Evolutionary conservation across 1,139 yeast species (phyloP).

Genomic region (Sugiyamaella japonica): DNA sequence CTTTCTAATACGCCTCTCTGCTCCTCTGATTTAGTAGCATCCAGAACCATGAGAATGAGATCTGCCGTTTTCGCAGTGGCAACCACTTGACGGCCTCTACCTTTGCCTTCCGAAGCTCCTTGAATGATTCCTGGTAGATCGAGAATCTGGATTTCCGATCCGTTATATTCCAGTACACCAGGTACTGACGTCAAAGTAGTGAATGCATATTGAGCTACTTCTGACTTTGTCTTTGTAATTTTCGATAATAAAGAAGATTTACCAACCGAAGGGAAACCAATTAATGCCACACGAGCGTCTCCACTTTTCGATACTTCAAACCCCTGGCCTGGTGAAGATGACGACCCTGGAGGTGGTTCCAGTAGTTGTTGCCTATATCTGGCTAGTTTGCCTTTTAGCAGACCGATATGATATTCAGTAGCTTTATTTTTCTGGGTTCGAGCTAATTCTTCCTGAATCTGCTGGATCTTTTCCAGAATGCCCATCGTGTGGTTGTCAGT

Average conservation of each 20-base stretch:
- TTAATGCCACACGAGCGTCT: conserved; percentile 91
- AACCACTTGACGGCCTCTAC: conserved; percentile 95
- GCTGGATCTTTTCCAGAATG: conserved; percentile 71
- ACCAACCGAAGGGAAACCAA: conserved; percentile 98
- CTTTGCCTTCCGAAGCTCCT: conserved; percentile 97
- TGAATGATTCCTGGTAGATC: conserved; percentile 97
- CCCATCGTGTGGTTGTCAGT: conserved; percentile 23
- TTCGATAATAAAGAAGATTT: conserved; percentile 83
- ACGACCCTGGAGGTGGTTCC: conserved; percentile 80
- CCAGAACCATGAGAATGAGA: conserved; percentile 86
- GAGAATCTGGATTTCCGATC: conserved; percentile 94
- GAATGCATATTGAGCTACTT: conserved; percentile 92
- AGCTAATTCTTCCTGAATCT: conserved; percentile 90
- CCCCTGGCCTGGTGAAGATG: conserved; percentile 82
- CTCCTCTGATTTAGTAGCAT: conserved; percentile 89
- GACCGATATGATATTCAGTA: conserved; percentile 93
- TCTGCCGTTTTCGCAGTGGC: conserved; percentile 96
- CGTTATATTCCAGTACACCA: conserved; percentile 89
- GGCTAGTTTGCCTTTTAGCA: conserved; percentile 93
- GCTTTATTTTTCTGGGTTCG: conserved; percentile 97
- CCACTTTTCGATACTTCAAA: conserved; percentile 96
- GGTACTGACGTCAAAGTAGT: conserved; percentile 97
- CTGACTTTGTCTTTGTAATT: conserved; percentile 90
- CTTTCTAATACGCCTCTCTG: conserved; percentile 84
- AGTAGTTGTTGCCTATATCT: conserved; percentile 85